Base-by-base conservation (phyloP, 192 early-diverging fungal species). In the Entomortierella beljakovae region DNA sequence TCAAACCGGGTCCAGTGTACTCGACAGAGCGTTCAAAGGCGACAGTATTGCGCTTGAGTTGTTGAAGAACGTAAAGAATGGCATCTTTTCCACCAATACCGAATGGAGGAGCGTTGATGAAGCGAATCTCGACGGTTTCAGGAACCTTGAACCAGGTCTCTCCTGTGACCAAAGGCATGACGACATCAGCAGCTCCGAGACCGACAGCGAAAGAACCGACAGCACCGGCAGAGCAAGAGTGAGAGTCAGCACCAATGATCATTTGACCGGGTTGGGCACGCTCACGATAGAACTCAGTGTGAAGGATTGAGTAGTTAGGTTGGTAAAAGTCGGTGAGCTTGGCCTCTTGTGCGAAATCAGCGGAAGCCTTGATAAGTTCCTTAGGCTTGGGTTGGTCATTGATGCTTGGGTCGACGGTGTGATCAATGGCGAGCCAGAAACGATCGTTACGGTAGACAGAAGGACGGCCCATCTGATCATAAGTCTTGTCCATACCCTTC, bases 401-500 rank as follows among this genome's bases (percentile, higher is more conserved):
- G 43, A 92, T 92, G 61, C 89, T 86, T 18, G 92, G 92, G 59
- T 94, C 92, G 29, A 90, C 89, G 3, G 90, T 92, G 80, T 94
- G 92, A 70, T 94, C 92, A 29, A 90, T 86, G 32, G 92, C 92
- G 57, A 94, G 90, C 92, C 92, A 94, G 82, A 94, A 91, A 51
- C 92, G 89, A 50, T 94, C 92, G 70, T 92, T 92, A 63, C 92
- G 88, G 85, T 92, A 87, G 51, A 93, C 86, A 57, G 81, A 83
- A 23, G 92, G 92, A 16, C 89, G 86, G n/a, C 91, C 91, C 89
- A 94, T 89, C 42, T 84, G 81, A 52, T 92, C 88, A 83, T 91
- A 94, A 18, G 91, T 93, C 88, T 94, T 92, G 84, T 94, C 88
- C 92, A 94, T 94, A 53, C 92, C 92, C 76, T 91, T 89, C 92